Evolutionary conservation across 2,329 filamentous ascomycete genomes (phyloP).

Genomic region (Botrytis hyacinthi): DNA sequence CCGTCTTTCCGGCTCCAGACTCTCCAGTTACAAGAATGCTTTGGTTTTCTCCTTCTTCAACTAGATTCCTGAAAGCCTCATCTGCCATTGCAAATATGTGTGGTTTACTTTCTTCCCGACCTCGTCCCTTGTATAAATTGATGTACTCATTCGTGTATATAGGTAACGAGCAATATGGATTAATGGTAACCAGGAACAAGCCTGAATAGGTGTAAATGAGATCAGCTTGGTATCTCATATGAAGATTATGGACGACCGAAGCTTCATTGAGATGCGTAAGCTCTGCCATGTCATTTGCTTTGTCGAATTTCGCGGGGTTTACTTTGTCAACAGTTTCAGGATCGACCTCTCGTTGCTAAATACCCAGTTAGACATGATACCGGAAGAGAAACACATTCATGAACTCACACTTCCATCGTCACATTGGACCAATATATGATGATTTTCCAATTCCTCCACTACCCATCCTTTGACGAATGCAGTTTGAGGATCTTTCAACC

Average conservation of each 20-base stretch:
- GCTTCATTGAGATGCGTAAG: slow-evolving; percentile 97
- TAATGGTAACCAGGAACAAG: slow-evolving; percentile 93
- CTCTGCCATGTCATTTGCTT: slow-evolving; percentile 98
- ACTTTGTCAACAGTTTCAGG: slow-evolving; percentile 93
- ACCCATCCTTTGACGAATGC: slow-evolving; percentile 95
- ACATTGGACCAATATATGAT: slow-evolving; percentile 79
- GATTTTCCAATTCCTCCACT: slow-evolving; percentile 71
- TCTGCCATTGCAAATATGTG: slow-evolving; percentile 99
- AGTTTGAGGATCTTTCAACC: slow-evolving; percentile 81
- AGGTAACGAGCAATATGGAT: slow-evolving; percentile 90
- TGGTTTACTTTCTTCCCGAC: slow-evolving; percentile 88
- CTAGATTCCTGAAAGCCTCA: slow-evolving; percentile 90
- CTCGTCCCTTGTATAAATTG: slow-evolving; percentile 95
- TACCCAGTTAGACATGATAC: slow-evolving; percentile 24
- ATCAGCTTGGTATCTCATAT: slow-evolving; percentile 92
- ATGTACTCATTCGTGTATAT: slow-evolving; percentile 97
- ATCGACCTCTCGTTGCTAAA: slow-evolving; percentile 80
- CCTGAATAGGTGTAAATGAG: slow-evolving; percentile 98
- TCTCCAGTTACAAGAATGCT: slow-evolving; percentile 98
- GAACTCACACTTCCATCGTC: slow-evolving; percentile 80
- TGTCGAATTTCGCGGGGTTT: slow-evolving; percentile 99
- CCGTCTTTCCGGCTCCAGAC: slow-evolving; percentile 96
- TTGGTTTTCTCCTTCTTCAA: slow-evolving; percentile 93
- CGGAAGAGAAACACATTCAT: not conserved
- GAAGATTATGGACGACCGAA: slow-evolving; percentile 94